These are phyloP conservation scores for Phytophthora foliorum DNA, from an alignment of 352 stramenopile species.

Conservation along the genomic window DNA sequence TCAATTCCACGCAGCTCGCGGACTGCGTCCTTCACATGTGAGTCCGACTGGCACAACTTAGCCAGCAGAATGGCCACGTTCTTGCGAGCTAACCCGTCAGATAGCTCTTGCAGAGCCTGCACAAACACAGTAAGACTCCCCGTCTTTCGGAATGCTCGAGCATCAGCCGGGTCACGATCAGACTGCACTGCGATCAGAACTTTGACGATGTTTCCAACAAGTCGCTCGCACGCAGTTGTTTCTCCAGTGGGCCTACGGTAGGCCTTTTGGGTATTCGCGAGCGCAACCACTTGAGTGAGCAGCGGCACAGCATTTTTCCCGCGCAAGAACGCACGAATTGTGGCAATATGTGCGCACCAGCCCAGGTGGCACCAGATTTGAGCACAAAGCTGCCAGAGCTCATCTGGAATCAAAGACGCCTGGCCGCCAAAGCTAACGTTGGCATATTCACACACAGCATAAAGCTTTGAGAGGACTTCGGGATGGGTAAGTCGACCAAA, in stretches of 20 bases:
- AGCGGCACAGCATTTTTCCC: constrained; percentile 41
- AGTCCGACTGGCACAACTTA: constrained; percentile 67
- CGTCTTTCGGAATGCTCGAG: constrained; percentile 37
- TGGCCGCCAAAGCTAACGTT: constrained; percentile 27
- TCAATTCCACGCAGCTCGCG: constrained; percentile 77
- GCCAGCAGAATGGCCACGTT: constrained; percentile 84
- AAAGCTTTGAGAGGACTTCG: constrained; percentile 42
- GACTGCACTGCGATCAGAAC: constrained; percentile 65
- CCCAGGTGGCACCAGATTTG: constrained; percentile 83
- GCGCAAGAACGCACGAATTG: constrained; percentile 49
- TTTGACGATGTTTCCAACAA: constrained; percentile 77
- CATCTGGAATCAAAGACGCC: constrained; percentile 17
- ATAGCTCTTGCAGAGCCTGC: constrained; percentile 49
- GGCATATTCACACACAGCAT: constrained; percentile 38
- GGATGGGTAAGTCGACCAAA: constrained; percentile 22
- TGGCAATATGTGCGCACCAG: constrained; percentile 51
- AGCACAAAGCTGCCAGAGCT: constrained; percentile 66
- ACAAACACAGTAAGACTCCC: constrained; percentile 49
- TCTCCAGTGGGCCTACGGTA: constrained; percentile 25
- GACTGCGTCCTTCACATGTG: constrained; percentile 58
- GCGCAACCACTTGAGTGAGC: constrained; percentile 52
- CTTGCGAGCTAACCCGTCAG: constrained; percentile 68
- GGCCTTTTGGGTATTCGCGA: constrained; percentile 41
- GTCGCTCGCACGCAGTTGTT: constrained; percentile 50
- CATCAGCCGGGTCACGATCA: constrained; percentile 23